Conservation (phyloP, 1,284 basidiomycete species). For the Fomitopsis pinicola region DNA sequence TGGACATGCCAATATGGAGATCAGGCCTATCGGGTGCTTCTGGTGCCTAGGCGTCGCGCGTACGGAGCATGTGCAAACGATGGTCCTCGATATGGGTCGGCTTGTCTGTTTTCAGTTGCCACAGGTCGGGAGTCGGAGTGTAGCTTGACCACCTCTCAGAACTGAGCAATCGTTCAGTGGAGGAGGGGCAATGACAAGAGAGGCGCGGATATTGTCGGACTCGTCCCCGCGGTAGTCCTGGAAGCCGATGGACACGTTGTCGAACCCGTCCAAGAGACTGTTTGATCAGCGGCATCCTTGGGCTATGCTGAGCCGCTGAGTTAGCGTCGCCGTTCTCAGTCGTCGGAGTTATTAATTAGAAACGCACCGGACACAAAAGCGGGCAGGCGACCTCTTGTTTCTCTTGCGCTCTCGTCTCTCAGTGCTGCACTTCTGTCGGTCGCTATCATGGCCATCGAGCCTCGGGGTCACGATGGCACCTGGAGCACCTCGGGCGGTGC, state of each 20-base stretch:
- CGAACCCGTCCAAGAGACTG: not conserved
- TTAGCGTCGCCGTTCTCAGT: constrained; percentile 22
- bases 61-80: not conserved
- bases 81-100: not conserved
- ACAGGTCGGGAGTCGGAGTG: not conserved
- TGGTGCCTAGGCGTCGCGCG: not conserved
- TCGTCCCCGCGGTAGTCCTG: not conserved
- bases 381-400: constrained; percentile 10
- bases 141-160: not conserved
- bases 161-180: not conserved
- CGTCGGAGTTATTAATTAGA: constrained; percentile 24
- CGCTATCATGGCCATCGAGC: constrained; percentile 18
- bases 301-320: constrained; percentile 22
- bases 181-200: not conserved
- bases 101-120: not conserved
- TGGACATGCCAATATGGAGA: not conserved
- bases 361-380: constrained; percentile 15
- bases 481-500: constrained; percentile 3
- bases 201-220: not conserved
- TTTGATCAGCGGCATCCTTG: constrained; percentile 9
- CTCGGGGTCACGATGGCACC: constrained; percentile 5
- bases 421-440: not conserved
- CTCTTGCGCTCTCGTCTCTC: constrained; percentile 12
- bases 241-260: constrained; percentile 1
- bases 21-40: not conserved